phyloP scores from a whole-genome alignment of 805 yeast genomes.

The Lipomyces oligophaga region DNA sequence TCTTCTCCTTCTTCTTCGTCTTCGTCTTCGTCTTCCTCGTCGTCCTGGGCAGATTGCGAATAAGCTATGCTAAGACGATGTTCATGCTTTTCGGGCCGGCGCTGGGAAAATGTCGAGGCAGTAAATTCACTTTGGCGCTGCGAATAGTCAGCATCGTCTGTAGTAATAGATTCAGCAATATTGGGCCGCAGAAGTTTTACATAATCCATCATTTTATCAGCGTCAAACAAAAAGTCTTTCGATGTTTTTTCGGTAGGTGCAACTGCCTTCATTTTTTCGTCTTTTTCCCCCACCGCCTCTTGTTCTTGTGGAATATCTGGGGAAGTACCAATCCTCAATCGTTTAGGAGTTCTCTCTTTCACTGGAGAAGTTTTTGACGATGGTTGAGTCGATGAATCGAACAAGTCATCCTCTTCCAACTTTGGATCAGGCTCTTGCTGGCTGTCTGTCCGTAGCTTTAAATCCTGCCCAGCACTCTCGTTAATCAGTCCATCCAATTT shows the following conservation, averaged over 20 bases:
- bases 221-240: slow-evolving; percentile 34
- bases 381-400: neutral
- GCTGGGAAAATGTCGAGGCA: slow-evolving; percentile 3
- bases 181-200: slow-evolving; percentile 20
- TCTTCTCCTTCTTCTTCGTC: no score
- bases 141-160: slow-evolving; percentile 19
- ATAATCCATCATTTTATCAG: slow-evolving; percentile 32
- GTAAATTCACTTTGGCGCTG: slow-evolving; percentile 24
- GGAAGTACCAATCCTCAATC: slow-evolving; percentile 12
- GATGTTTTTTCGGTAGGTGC: slow-evolving; percentile 27
- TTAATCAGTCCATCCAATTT: slow-evolving; percentile 31
- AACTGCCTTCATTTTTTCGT: no score
- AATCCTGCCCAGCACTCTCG: neutral
- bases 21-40: no score
- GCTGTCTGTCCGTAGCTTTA: no score
- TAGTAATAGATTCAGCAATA: slow-evolving; percentile 5
- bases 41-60: no score
- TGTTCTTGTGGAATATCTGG: neutral
- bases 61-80: no score
- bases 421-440: no score
- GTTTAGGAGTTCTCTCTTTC: slow-evolving; percentile 22
- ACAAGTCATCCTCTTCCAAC: neutral
- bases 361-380: slow-evolving; percentile 11
- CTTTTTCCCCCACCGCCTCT: neutral
- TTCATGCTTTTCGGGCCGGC: no score